These are phyloP conservation scores for Candida pseudoglaebosa DNA, from an alignment of 805 yeast species.

Conservation along the genomic window DNA sequence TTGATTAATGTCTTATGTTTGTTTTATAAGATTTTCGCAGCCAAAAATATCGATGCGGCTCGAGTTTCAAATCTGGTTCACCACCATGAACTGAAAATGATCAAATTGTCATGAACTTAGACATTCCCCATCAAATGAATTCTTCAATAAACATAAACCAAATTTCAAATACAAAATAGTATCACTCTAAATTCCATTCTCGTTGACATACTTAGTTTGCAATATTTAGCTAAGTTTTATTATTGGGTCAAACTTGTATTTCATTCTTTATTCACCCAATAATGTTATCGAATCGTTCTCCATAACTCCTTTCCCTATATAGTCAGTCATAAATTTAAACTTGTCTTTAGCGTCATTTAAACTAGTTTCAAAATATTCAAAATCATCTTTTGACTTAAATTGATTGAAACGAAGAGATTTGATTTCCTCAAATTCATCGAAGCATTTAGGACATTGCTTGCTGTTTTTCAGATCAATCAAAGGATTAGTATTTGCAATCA, in stretches of 20 bases:
- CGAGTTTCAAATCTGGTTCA: too few relatives aligned
- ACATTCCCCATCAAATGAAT: too few relatives aligned
- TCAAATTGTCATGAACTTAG: too few relatives aligned
- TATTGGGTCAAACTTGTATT: too few relatives aligned
- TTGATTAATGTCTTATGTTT: background rate
- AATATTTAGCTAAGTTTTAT: background rate
- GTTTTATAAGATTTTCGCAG: background rate
- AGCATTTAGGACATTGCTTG: constrained; percentile 67
- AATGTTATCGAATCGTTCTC: constrained; percentile 33
- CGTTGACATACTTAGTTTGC: too few relatives aligned
- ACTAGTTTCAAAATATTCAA: constrained; percentile 58
- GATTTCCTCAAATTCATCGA: constrained; percentile 65
- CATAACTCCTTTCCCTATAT: constrained; percentile 85
- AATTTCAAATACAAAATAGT: too few relatives aligned
- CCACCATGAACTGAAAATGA: too few relatives aligned
- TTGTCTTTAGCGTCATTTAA: constrained; percentile 55
- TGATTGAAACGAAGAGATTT: constrained; percentile 56
- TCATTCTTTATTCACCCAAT: constrained; percentile 3
- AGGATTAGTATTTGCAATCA: constrained; percentile 15
- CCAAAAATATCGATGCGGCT: background rate
- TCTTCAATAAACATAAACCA: too few relatives aligned
- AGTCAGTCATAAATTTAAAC: constrained; percentile 73
- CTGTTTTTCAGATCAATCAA: constrained; percentile 7
- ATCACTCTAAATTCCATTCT: too few relatives aligned
- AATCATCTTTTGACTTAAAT: constrained; percentile 55